phyloP scores from a whole-genome alignment of 1,284 basidiomycete genomes.

The Pisolithus thermaeus region DNA sequence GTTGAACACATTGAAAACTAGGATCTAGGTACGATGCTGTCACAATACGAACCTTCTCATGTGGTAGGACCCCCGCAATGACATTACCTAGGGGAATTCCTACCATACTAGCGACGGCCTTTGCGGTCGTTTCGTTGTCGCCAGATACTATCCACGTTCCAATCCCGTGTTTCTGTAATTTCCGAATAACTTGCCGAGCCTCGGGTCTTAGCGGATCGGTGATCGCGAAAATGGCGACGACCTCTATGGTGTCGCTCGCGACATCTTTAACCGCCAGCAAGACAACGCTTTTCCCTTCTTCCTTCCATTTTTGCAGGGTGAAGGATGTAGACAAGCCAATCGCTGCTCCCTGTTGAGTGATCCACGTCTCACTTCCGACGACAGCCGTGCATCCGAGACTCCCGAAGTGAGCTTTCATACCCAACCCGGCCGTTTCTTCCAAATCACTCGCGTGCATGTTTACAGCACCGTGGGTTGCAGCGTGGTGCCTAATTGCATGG shows the following conservation, averaged over 20 bases:
- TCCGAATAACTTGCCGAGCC: slow-evolving; percentile 46
- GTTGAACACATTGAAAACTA: slow-evolving; percentile 1
- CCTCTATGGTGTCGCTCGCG: slow-evolving; percentile 19
- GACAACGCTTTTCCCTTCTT: slow-evolving; percentile 65
- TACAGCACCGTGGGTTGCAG: slow-evolving; percentile 30
- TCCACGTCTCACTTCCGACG: slow-evolving; percentile 70
- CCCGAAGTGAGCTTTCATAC: slow-evolving; percentile 51
- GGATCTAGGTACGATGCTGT: slow-evolving; percentile 4
- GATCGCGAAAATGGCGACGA: slow-evolving; percentile 57
- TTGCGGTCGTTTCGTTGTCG: slow-evolving; percentile 69
- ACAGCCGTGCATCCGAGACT: slow-evolving; percentile 34
- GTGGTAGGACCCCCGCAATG: slow-evolving; percentile 72
- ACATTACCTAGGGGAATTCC: slow-evolving; percentile 66
- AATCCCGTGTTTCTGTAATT: slow-evolving; percentile 48
- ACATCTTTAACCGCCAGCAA: slow-evolving; percentile 45
- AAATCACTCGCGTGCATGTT: slow-evolving; percentile 32
- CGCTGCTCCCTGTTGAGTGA: slow-evolving; percentile 44
- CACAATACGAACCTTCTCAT: slow-evolving; percentile 53
- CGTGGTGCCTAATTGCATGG: slow-evolving; percentile 50
- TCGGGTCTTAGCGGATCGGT: slow-evolving; percentile 63
- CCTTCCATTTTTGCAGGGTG: slow-evolving; percentile 50
- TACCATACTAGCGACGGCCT: slow-evolving; percentile 61
- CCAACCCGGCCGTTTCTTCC: slow-evolving; percentile 65
- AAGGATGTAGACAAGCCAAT: slow-evolving; percentile 31
- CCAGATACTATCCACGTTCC: slow-evolving; percentile 77